A percentile compares a stretch with the other conserved stretches of the same genome.
These are phyloP conservation scores for Stipa capillata DNA, from an alignment of 176 grass and related monocot species.

Conservation along the genomic window DNA sequence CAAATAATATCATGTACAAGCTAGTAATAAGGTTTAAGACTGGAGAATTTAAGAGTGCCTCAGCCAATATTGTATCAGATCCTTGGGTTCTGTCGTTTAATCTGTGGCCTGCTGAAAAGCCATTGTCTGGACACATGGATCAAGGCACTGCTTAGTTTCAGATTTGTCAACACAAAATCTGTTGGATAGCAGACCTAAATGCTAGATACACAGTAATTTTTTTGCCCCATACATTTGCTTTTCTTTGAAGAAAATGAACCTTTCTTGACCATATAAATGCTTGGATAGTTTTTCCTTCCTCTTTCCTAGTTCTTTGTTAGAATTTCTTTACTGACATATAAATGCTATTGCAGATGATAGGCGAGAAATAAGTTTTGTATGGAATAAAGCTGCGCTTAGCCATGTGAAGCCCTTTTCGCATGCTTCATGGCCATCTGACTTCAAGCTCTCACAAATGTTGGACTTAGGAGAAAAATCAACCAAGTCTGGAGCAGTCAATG, in stretches of 20 bases:
- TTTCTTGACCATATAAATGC: not conserved
- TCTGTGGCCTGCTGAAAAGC: not conserved
- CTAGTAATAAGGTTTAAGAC: not conserved
- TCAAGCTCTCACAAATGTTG: conserved; percentile 33
- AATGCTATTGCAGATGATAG: conserved; percentile 38
- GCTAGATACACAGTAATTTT: too few species aligned
- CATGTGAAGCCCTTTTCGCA: conserved; percentile 1
- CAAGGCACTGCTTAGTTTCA: not conserved
- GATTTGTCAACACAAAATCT: not conserved
- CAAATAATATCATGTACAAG: not conserved
- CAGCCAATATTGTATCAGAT: not conserved
- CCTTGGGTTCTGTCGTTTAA: not conserved
- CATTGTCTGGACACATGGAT: not conserved
- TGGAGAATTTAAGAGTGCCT: not conserved
- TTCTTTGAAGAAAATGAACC: not conserved
- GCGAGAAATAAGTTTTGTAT: conserved; percentile 44
- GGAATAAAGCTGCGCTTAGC: conserved; percentile 36
- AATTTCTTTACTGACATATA: not conserved
- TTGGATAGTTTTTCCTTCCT: not conserved
- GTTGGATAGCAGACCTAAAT: not conserved
- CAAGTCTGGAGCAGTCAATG: conserved; percentile 15
- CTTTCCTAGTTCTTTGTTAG: not conserved
- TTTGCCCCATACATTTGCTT: not conserved
- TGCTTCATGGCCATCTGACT: conserved; percentile 36
- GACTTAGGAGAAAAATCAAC: conserved; percentile 12